Base-by-base conservation (phyloP, 139 green algal genomes). In the Micractinium sp. region DNA sequence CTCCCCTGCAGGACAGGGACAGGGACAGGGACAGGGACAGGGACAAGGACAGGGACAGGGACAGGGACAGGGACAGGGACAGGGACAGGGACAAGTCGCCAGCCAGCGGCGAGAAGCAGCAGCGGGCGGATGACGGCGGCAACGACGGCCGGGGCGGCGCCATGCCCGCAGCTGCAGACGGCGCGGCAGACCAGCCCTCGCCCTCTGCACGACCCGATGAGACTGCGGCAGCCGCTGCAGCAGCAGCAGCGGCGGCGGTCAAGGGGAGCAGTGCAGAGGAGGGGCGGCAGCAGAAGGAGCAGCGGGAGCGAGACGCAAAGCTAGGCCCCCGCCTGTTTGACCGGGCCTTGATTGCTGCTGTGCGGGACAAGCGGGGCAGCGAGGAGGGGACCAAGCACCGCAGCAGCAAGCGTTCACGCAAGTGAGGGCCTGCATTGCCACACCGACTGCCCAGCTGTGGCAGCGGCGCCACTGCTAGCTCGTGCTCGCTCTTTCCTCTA, bases 271-370 rank as follows among this genome's bases (percentile, higher is more conserved):
- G 19, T 20, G 39, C 56, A 47, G 47, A 82, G 85, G 31, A 76
- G 85, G 56, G 75, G 29, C n/a, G 38, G 60, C 67, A 15, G 9
- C 22, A 78, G 60, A 23, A 63, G 39, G 66, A 41, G 47, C 3
- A 66, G 47, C 85, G 47, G 20, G 76, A 73, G 27, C 86, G 78
- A 3, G 63, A 86, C 77, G 63, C 74, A 31, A 47, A 67, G 60
- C 85, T 82, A 71, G 73, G 74, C 19, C 74, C 85, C 1, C 53
- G 85, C 74, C 75, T 89, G 60, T 89, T 89, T 85, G 86, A 77
- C 35, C 35, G 33, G 47, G 86, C 86, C 13, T 23, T 89, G 35
- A 35, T 67, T 61, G 86, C 86, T 0, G 86, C 86, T 3, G 56
- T 89, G 86, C 35, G 76, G 7, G 86, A 89, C 76, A 85, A 85